phyloP scores from a whole-genome alignment of 495 filamentous ascomycete genomes.

The Polyplosphaeria fusca region DNA sequence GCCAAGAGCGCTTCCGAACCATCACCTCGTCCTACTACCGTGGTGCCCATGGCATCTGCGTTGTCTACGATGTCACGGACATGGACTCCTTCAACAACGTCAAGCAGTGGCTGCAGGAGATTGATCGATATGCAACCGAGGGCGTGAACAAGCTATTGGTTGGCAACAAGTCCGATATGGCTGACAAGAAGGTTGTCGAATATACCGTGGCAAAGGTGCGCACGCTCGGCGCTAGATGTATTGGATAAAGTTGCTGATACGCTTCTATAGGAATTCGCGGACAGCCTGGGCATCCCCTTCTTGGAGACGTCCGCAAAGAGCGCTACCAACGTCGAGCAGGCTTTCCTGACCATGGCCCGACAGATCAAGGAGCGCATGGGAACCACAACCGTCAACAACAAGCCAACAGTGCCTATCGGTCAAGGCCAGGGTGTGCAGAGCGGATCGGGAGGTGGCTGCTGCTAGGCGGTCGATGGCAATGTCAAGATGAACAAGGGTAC shows the following conservation, averaged over 20 bases:
- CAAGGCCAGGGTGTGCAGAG: slow-evolving; percentile 92
- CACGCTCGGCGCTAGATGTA: background rate
- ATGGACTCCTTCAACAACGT: slow-evolving; percentile 99
- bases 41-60: slow-evolving; percentile 97
- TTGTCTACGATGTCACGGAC: slow-evolving; percentile 99
- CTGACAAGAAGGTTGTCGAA: slow-evolving; percentile 99
- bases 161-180: slow-evolving; percentile 99
- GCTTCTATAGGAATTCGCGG: slow-evolving; percentile 80
- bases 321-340: slow-evolving; percentile 98
- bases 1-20: slow-evolving; percentile 98
- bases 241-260: slow-evolving; percentile 2
- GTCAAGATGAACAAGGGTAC: slow-evolving; percentile 25
- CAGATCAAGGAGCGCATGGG: slow-evolving; percentile 99
- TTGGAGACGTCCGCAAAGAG: slow-evolving; percentile 99
- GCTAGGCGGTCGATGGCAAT: slow-evolving; percentile 55
- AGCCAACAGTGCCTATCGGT: slow-evolving; percentile 92
- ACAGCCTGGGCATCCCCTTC: slow-evolving; percentile 98
- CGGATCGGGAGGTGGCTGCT: slow-evolving; percentile 87
- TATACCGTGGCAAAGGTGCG: slow-evolving; percentile 97
- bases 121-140: slow-evolving; percentile 97
- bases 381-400: slow-evolving; percentile 94
- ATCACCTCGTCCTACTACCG: slow-evolving; percentile 99
- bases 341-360: slow-evolving; percentile 99
- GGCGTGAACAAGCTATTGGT: slow-evolving; percentile 99
- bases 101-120: slow-evolving; percentile 99